Evolutionary conservation across 176 grass and related monocot species (phyloP).

Genomic region (Zoysia japonica): DNA sequence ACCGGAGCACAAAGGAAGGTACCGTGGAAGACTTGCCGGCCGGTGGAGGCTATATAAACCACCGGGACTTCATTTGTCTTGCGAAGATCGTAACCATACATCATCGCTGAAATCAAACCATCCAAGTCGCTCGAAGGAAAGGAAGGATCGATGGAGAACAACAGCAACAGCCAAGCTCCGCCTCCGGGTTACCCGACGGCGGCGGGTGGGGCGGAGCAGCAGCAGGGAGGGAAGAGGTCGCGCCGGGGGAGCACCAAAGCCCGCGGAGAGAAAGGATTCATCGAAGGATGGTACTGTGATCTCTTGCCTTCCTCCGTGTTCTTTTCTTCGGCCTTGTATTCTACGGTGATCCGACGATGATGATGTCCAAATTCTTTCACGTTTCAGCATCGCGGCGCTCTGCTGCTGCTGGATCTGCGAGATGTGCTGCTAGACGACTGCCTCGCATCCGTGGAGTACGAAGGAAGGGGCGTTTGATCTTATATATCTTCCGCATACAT

Average conservation of each 20-base stretch:
- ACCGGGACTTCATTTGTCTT: too few relatives aligned
- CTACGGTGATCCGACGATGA: too few relatives aligned
- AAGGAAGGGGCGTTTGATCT: too few relatives aligned
- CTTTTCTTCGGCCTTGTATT: too few relatives aligned
- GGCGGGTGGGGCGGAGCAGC: not conserved
- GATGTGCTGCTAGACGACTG: conserved; percentile 59
- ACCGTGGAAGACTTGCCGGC: not conserved
- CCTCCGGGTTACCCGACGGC: conserved; percentile 63
- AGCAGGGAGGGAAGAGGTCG: conserved; percentile 46
- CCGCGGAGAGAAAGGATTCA: conserved; percentile 75
- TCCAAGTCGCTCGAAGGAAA: not conserved
- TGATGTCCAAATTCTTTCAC: not conserved
- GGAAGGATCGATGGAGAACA: conserved; percentile 40
- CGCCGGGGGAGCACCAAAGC: conserved; percentile 40
- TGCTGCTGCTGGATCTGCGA: conserved; percentile 97
- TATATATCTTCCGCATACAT: not conserved
- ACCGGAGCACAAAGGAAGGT: conserved; percentile 5
- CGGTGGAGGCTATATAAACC: too few relatives aligned
- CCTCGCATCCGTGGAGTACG: too few relatives aligned
- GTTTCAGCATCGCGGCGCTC: conserved; percentile 68
- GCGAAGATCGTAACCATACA: not conserved
- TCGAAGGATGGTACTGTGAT: conserved; percentile 71
- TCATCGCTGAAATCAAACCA: not conserved
- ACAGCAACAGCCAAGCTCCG: conserved; percentile 46
- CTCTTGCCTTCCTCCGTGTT: too few relatives aligned